Evolutionary conservation across 2,329 filamentous ascomycete species (phyloP), one percentile per base, ranked within the genome.

Genomic region (Bipolaris sorokiniana): DNA sequence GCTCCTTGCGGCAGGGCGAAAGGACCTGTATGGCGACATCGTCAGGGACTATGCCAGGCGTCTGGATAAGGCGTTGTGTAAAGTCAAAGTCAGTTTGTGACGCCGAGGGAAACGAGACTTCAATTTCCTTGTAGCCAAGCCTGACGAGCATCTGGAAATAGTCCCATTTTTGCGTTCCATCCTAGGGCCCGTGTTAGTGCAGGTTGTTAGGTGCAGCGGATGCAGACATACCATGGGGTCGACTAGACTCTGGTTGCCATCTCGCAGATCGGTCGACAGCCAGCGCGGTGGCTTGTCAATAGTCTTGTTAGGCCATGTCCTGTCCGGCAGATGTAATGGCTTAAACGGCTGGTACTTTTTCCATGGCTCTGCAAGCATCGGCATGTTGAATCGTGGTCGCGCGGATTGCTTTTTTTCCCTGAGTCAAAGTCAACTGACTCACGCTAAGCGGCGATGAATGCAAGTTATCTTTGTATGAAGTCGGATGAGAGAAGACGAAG

Each of bases 1-100:
- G 87, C 75, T 98, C 94, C 73, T 91, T 88, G 64, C 94, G 88
- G 76, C 93, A 98, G 5, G 94, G 94, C 5, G 92, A 92, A 48
- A 98, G 88, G 51, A 97, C 94, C 76, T 97, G 93, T 57, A 98
- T 82, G 83, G 85, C 93, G 53, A 97, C 92, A 77, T 97, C 93
- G 73, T 95, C 91, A 51, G 93, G 92, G 7, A 93, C 86, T 13
- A 87, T 84, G 38, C 90, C 91, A 10, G 91, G 90, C 1, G 92
- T 96, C 70, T 96, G 89, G 63, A 97, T 87, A 66, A 98, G 82
- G 71, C 89, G 87, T 66, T 92, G 85, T 38, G 92, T 97, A 74
- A 98, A 98, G 81, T 97, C 91, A 81, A 93, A 98, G 80, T 98
- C 95, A 71, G 90, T 97, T 75, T 96, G 90, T 37, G 92, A 97